phyloP scores from a whole-genome alignment of 2,329 filamentous ascomycete species.

The Pseudogymnoascus sp. region DNA sequence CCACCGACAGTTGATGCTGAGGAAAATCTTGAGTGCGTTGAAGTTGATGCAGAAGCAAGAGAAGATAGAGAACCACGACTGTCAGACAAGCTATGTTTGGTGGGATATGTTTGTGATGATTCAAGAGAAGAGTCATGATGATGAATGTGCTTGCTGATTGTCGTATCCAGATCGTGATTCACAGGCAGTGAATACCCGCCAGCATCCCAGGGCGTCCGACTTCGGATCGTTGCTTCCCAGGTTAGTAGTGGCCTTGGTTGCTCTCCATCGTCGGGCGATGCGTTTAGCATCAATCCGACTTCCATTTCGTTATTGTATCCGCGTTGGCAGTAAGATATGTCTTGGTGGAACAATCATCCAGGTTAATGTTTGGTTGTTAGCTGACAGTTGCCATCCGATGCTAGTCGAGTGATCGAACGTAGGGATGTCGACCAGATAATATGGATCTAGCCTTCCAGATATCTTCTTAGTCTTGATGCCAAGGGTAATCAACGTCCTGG shows the following conservation, averaged over 20 bases:
- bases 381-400: not conserved
- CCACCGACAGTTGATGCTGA: conserved; percentile 26
- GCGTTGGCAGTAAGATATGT: not conserved
- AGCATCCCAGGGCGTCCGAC: conserved; percentile 29
- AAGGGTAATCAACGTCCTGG: not conserved
- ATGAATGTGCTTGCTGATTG: conserved; percentile 8
- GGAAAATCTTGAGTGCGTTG: conserved; percentile 26
- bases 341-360: not conserved
- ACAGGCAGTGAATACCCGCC: conserved; percentile 29
- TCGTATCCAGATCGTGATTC: conserved; percentile 16
- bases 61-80: conserved; percentile 28
- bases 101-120: conserved; percentile 11
- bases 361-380: not conserved
- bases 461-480: not conserved
- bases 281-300: conserved; percentile 27
- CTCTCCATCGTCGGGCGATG: conserved; percentile 21
- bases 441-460: not conserved
- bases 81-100: conserved; percentile 26
- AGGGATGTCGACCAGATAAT: not conserved
- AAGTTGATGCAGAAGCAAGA: conserved; percentile 25
- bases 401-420: not conserved
- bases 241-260: conserved; percentile 18
- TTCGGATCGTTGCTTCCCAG: conserved; percentile 17
- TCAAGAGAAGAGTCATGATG: conserved; percentile 1
- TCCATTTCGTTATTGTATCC: conserved; percentile 23